Evolutionary conservation across 495 filamentous ascomycete genomes (phyloP).

Genomic region (Trichoderma gamsii): DNA sequence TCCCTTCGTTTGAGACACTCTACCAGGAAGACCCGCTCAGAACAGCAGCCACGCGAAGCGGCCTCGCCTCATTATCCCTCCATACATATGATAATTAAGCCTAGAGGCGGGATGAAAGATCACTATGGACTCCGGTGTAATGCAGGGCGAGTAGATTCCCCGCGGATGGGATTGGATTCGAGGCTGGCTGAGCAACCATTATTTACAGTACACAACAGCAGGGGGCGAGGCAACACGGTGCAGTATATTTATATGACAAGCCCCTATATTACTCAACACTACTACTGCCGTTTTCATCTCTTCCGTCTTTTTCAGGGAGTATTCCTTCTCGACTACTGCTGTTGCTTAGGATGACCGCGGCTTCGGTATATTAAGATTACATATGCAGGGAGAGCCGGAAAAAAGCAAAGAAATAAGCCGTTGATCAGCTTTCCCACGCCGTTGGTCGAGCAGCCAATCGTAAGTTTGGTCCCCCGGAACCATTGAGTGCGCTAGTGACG

Average conservation of each 20-base stretch:
- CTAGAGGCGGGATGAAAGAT: no score
- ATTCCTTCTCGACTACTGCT: background rate
- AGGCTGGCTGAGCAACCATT: no score
- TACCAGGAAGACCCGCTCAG: background rate
- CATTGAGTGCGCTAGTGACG: conserved; percentile 5
- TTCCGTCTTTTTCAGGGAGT: background rate
- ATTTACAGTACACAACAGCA: no score
- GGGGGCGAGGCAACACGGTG: no score
- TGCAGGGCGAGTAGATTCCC: no score
- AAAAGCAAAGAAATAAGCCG: background rate
- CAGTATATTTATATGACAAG: no score
- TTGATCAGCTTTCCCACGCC: background rate
- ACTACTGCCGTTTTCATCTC: background rate
- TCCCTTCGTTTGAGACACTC: background rate
- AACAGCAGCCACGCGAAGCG: background rate
- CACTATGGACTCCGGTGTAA: no score
- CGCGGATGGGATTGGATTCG: no score
- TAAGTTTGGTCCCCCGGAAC: background rate
- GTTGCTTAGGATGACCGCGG: no score
- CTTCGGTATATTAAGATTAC: no score
- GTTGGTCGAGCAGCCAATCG: background rate
- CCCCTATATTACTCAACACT: background rate
- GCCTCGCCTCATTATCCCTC: background rate
- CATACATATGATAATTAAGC: background rate
- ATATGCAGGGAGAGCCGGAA: background rate